These are phyloP conservation scores for Candida wancherniae DNA, from an alignment of 805 yeast species.

Conservation along the genomic window DNA sequence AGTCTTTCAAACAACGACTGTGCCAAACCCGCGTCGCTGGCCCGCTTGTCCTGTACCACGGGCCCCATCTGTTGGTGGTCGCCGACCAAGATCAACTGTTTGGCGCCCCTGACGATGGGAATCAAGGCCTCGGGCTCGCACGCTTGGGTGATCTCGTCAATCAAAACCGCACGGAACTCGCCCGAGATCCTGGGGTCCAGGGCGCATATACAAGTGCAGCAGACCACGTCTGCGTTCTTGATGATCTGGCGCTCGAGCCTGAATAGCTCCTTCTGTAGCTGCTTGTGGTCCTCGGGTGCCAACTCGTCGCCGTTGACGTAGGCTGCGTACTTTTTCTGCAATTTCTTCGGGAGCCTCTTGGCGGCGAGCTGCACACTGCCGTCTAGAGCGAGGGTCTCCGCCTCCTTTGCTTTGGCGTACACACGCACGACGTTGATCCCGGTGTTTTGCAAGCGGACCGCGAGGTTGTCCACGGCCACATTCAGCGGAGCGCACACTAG, in stretches of 20 bases:
- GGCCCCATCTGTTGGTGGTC: conserved; percentile 97
- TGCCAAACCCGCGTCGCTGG: conserved; percentile 80
- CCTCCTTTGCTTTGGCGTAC: conserved; percentile 75
- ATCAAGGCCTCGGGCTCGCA: conserved; percentile 88
- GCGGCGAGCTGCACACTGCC: conserved; percentile 31
- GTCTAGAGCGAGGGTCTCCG: conserved; percentile 45
- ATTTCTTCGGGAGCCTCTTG: conserved; percentile 46
- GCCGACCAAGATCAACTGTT: conserved; percentile 86
- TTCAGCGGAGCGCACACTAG: conserved; percentile 94
- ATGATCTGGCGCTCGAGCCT: conserved; percentile 45
- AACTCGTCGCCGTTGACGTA: conserved; percentile 28
- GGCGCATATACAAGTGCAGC: conserved; percentile 92
- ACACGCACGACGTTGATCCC: conserved; percentile 78
- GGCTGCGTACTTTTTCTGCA: conserved; percentile 34
- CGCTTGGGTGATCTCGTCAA: conserved; percentile 93
- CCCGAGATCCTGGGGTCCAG: conserved; percentile 64
- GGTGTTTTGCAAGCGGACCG: conserved; percentile 61
- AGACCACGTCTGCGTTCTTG: conserved; percentile 66
- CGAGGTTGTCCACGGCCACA: conserved; percentile 90
- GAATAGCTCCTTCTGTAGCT: conserved; percentile 7
- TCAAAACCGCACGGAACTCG: conserved; percentile 71
- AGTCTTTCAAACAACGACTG: conserved; percentile 87
- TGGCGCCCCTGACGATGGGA: conserved; percentile 85
- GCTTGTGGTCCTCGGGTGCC: too few relatives aligned
- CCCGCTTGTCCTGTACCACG: conserved; percentile 72